Conservation (phyloP, 352 stramenopile species). For the Phytophthora sp. region DNA sequence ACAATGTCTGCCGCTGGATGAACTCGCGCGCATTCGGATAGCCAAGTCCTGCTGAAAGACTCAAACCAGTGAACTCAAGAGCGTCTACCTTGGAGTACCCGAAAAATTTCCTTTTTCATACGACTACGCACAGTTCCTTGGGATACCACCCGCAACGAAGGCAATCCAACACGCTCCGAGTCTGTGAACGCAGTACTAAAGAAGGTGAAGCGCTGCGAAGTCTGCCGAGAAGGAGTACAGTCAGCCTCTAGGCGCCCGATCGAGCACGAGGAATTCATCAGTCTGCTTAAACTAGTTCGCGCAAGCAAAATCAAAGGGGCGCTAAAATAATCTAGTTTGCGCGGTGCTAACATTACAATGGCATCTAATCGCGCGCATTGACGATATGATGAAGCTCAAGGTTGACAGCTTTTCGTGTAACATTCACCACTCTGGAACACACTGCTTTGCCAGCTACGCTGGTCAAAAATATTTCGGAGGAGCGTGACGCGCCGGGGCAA, state of each 20-base stretch:
- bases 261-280: constrained; percentile 16
- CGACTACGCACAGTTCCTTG: not conserved
- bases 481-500: not conserved
- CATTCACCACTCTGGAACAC: too few relatives aligned
- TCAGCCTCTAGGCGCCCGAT: constrained; percentile 7
- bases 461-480: too few relatives aligned
- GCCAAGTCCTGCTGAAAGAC: not conserved
- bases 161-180: constrained; percentile 2
- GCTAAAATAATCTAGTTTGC: not conserved
- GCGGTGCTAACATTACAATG: constrained; percentile 10
- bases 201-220: constrained; percentile 16
- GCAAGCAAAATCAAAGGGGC: not conserved
- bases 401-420: constrained; percentile 24
- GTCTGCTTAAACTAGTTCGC: not conserved
- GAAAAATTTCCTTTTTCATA: constrained; percentile 1
- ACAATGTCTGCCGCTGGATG: not conserved
- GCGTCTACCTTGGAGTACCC: not conserved
- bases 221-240: constrained; percentile 8
- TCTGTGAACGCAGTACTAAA: constrained; percentile 16
- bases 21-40: not conserved
- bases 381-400: constrained; percentile 28
- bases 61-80: not conserved
- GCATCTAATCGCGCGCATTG: constrained; percentile 5
- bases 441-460: too few relatives aligned
- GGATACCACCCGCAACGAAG: not conserved